Evolutionary conservation across 306 rosid species (phyloP), one percentile per base, ranked within the genome.

Genomic region (Quillaja saponaria): DNA sequence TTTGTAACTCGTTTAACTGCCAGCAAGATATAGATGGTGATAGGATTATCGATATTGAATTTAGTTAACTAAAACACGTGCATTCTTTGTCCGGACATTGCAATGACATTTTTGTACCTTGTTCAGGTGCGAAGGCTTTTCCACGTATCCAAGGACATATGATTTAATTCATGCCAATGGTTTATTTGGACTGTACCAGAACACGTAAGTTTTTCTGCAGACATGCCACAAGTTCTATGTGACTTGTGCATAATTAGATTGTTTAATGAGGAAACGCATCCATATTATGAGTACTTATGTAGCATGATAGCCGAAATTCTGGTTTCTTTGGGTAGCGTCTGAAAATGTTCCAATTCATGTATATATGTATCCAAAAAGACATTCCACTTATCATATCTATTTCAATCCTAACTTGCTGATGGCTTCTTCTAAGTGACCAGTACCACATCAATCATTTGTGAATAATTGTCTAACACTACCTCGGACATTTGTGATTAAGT

Each of bases 71-170:
- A 25, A 25, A n/a, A n/a, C n/a, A n/a, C n/a, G n/a, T n/a, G n/a
- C n/a, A n/a, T n/a, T n/a, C n/a, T 25, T 34, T 20, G 50, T 40
- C 34, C 34, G 13, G 44, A 40, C 61, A 58, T 51, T 68, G 8
- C 20, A 39, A 39, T 60, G 49, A 63, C 58, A 13, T 66, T 51
- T 10, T 51, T 60, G 55, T 69, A 66, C 57, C 65, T 72, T 80
- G 44, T 73, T 55, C 81, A 94, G 99, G 99, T 87, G 99, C 71
- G 99, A 94, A 79, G 97, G 99, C 78, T 89, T 94, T 80, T 94
- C 99, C 47, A 94, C 99, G 20, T 89, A 94, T 78, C 99, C 96
- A 34, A 94, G 97, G 82, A 84, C 96, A n/a, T 87, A 89, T 47
- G 99, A 94, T 78, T 70, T 94, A 42, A 85, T 94, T 64, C 99